phyloP scores from a whole-genome alignment of 208 protist species.

The Acanthamoeba triangularis region DNA sequence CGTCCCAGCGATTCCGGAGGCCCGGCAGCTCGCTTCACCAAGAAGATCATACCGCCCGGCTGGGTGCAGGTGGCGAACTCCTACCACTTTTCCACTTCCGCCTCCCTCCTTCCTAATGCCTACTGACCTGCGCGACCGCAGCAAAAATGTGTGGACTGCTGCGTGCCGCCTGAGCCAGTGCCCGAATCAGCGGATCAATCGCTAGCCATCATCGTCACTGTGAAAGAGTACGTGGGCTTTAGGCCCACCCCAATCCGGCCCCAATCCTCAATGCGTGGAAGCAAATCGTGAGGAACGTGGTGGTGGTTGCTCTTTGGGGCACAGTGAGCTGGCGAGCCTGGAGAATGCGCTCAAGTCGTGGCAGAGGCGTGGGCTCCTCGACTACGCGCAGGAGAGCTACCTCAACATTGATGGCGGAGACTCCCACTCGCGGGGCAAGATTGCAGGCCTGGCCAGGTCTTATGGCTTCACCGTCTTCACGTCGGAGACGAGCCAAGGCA shows the following conservation, averaged over 20 bases:
- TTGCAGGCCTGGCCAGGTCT: too few relatives aligned
- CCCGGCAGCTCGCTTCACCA: neutral
- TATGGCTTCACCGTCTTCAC: neutral
- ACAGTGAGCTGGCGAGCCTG: slow-evolving; percentile 28
- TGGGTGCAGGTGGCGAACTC: neutral
- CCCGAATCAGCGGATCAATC: neutral
- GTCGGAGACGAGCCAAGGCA: too few relatives aligned
- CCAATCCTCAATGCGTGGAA: neutral
- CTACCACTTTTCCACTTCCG: neutral
- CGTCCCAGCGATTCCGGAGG: neutral
- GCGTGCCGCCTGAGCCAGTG: slow-evolving; percentile 15
- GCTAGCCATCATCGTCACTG: slow-evolving; percentile 34
- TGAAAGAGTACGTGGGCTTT: neutral
- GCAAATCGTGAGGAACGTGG: neutral
- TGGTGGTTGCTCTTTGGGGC: neutral
- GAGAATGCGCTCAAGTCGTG: slow-evolving; percentile 52
- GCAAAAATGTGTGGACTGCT: slow-evolving; percentile 40
- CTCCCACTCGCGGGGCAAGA: neutral
- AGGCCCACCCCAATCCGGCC: neutral
- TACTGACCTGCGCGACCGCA: neutral
- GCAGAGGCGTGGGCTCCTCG: slow-evolving; percentile 10
- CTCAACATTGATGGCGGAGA: slow-evolving; percentile 4
- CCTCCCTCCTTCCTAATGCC: neutral
- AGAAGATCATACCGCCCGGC: slow-evolving; percentile 18
- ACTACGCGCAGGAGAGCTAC: slow-evolving; percentile 42